These are phyloP conservation scores for Colletotrichum tropicicola DNA, from an alignment of 2,329 filamentous ascomycete genomes.

Conservation along the genomic window DNA sequence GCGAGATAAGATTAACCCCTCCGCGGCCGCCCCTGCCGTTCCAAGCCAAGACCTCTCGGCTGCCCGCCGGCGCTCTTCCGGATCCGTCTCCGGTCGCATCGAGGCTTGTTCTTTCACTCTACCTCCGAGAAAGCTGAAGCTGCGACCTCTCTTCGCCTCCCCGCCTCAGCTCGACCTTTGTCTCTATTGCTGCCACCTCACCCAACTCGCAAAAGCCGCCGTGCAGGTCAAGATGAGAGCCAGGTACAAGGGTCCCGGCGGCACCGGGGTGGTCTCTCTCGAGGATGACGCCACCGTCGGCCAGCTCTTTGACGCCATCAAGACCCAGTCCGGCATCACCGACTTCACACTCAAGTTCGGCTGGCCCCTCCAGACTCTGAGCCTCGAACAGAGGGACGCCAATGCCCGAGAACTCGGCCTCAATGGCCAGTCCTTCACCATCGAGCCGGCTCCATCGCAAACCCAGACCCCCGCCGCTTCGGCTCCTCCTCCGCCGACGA, in stretches of 20 bases:
- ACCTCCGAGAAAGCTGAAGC: too few species aligned
- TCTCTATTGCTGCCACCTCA: background rate
- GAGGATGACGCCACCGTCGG: constrained; percentile 73
- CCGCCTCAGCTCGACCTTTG: too few species aligned
- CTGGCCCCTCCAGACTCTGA: constrained; percentile 79
- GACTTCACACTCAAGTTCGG: constrained; percentile 84
- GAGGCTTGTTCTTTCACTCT: background rate
- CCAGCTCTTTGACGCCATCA: constrained; percentile 68
- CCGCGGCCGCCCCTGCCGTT: constrained; percentile 13
- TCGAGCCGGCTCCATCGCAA: constrained; percentile 47
- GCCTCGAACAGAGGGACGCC: constrained; percentile 61
- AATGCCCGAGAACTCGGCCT: constrained; percentile 57
- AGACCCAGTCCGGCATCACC: constrained; percentile 69
- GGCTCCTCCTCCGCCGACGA: background rate
- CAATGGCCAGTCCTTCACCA: constrained; percentile 59
- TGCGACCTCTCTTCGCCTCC: too few species aligned
- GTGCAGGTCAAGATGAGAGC: constrained; percentile 67
- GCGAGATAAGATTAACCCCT: constrained; percentile 15
- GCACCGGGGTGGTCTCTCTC: constrained; percentile 75
- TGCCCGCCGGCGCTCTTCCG: background rate
- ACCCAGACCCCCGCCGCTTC: constrained; percentile 27
- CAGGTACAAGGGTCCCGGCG: constrained; percentile 78
- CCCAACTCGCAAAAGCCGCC: background rate
- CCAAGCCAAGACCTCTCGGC: constrained; percentile 2
- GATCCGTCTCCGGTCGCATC: constrained; percentile 9